Percentiles rank a stretch among this genome's conserved stretches.
Evolutionary conservation across 2,329 filamentous ascomycete species (phyloP).

Genomic region (Phialophora verrucosa): DNA sequence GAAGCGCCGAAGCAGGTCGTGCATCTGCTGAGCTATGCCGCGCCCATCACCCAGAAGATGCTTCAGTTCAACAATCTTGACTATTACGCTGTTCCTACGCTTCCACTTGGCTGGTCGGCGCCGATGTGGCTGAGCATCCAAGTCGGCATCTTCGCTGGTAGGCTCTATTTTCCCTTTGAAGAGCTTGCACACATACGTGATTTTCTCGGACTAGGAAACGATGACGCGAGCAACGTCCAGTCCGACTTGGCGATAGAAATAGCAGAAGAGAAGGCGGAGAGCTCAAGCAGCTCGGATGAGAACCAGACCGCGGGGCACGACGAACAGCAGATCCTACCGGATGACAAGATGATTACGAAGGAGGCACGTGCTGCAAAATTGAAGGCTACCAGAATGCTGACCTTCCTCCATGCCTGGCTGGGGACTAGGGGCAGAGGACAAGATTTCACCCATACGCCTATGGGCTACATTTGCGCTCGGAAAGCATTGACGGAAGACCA

Average conservation of each 20-base stretch:
- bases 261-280: not conserved
- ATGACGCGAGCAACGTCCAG: not conserved
- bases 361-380: constrained; percentile 11
- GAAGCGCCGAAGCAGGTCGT: constrained; percentile 42
- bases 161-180: constrained; percentile 38
- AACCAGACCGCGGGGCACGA: not conserved
- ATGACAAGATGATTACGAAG: constrained; percentile 6
- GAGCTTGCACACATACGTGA: constrained; percentile 38
- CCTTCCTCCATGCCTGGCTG: constrained; percentile 45
- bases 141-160: constrained; percentile 26
- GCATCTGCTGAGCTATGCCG: constrained; percentile 59
- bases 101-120: constrained; percentile 29
- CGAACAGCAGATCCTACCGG: not conserved
- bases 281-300: not conserved
- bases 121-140: constrained; percentile 27
- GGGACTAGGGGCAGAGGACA: constrained; percentile 44
- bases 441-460: constrained; percentile 44
- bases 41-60: constrained; percentile 50
- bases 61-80: constrained; percentile 53
- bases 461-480: constrained; percentile 46
- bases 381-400: constrained; percentile 34
- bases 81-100: constrained; percentile 50
- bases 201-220: constrained; percentile 19
- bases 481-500: constrained; percentile 40
- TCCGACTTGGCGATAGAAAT: not conserved